Conservation (phyloP, 495 filamentous ascomycete species). For the Aspergillus mulundensis region DNA sequence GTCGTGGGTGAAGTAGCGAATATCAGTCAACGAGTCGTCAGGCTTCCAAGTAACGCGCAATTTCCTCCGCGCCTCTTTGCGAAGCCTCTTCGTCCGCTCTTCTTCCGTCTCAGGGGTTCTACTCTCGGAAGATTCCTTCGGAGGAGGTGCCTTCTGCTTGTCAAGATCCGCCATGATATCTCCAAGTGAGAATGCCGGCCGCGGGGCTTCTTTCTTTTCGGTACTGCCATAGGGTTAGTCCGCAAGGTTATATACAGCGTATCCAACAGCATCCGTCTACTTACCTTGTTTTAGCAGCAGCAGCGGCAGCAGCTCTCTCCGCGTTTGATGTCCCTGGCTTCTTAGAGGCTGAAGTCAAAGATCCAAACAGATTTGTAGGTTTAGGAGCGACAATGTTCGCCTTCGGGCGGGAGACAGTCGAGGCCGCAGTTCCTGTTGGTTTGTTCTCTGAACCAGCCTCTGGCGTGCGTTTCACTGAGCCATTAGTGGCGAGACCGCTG, state of each 20-base stretch:
- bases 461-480: constrained; percentile 19
- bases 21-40: constrained; percentile 64
- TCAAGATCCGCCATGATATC: constrained; percentile 62
- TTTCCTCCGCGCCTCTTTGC: constrained; percentile 73
- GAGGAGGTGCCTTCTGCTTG: constrained; percentile 57
- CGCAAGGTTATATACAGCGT: not conserved
- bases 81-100: constrained; percentile 65
- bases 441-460: constrained; percentile 32
- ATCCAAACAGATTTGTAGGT: constrained; percentile 55
- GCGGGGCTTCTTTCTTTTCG: constrained; percentile 43
- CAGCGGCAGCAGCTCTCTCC: constrained; percentile 46
- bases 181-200: constrained; percentile 51
- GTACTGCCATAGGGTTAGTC: constrained; percentile 24
- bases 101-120: constrained; percentile 69
- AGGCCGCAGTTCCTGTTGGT: constrained; percentile 21
- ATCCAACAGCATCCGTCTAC: not conserved
- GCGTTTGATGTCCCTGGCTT: constrained; percentile 56
- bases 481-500: constrained; percentile 18
- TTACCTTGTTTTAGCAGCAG: constrained; percentile 43
- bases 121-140: constrained; percentile 48
- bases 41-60: constrained; percentile 69
- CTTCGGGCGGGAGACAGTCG: constrained; percentile 40
- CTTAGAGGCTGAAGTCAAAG: constrained; percentile 56
- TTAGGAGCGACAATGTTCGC: constrained; percentile 51
- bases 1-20: constrained; percentile 72